phyloP scores from a whole-genome alignment of 345 rosid species.

The Sapria himalayana region DNA sequence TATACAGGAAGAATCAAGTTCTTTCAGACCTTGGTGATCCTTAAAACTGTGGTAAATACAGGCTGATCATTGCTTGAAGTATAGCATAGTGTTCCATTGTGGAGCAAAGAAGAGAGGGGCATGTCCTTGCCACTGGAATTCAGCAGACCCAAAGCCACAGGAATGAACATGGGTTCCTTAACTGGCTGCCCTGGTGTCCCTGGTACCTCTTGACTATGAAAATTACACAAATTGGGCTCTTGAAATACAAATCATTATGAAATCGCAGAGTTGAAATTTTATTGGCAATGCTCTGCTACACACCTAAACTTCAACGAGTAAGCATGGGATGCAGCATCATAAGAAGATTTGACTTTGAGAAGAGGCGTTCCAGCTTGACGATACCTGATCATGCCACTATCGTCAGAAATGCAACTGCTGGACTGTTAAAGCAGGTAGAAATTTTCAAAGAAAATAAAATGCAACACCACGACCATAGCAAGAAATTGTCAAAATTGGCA shows the following conservation, averaged over 20 bases:
- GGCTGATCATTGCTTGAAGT: conserved; percentile 27
- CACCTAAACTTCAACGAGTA: conserved; percentile 86
- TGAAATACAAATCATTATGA: too few relatives aligned
- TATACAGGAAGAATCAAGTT: too few relatives aligned
- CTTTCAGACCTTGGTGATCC: conserved; percentile 66
- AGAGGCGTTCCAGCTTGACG: conserved; percentile 95
- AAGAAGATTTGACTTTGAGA: conserved; percentile 64
- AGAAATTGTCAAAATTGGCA: conserved; percentile 87
- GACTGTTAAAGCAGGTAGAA: conserved; percentile 4
- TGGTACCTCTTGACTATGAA: conserved; percentile 61
- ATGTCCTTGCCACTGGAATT: conserved; percentile 71
- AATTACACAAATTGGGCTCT: conserved; percentile 5
- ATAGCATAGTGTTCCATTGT: conserved; percentile 37
- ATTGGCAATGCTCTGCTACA: too few relatives aligned
- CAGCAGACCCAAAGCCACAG: conserved; percentile 55
- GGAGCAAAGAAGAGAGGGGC: conserved; percentile 41
- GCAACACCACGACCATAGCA: conserved; percentile 46
- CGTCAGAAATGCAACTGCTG: conserved; percentile 4
- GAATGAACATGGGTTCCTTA: conserved; percentile 88
- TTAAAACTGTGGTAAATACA: conserved; percentile 41
- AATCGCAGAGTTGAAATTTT: too few relatives aligned
- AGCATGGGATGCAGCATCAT: conserved; percentile 47
- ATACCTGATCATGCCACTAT: conserved; percentile 37
- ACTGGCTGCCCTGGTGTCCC: conserved; percentile 77
- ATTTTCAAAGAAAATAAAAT: conserved; percentile 1